Evolutionary conservation across 768 basidiomycete species (phyloP).

Genomic region (Kwoniella bestiolae): DNA sequence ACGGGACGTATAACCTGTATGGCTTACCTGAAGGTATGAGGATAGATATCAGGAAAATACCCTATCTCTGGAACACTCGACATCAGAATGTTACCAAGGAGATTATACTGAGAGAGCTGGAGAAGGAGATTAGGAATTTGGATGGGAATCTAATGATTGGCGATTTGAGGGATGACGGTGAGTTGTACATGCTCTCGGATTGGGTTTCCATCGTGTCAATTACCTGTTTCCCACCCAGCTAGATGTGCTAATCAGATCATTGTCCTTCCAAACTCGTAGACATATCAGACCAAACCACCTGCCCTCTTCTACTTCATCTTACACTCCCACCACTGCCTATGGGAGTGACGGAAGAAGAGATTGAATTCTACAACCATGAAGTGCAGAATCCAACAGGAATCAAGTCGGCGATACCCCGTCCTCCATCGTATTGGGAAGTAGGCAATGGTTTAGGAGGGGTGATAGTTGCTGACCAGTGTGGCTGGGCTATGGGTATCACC

Average conservation of each 20-base stretch:
- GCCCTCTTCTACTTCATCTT: constrained; percentile 48
- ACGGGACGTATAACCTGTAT: constrained; percentile 51
- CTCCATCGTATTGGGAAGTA: constrained; percentile 44
- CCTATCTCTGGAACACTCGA: constrained; percentile 29
- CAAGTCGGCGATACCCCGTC: constrained; percentile 28
- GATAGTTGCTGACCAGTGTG: constrained; percentile 78
- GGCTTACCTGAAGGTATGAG: constrained; percentile 48
- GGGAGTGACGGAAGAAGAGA: constrained; percentile 23
- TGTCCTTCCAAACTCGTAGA: constrained; percentile 1
- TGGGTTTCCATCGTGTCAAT: too few relatives aligned
- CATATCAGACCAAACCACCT: constrained; percentile 30
- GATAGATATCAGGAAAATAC: constrained; percentile 52
- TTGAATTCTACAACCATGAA: constrained; percentile 48
- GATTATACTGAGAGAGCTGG: constrained; percentile 49
- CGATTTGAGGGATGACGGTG: constrained; percentile 41
- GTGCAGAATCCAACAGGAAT: constrained; percentile 48
- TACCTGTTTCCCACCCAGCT: background rate
- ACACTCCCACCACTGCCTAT: constrained; percentile 44
- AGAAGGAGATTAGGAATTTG: constrained; percentile 42
- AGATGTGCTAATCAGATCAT: background rate
- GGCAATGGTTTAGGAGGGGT: constrained; percentile 62
- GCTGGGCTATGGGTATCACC: constrained; percentile 69
- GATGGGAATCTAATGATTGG: constrained; percentile 32
- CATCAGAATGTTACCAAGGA: constrained; percentile 23
- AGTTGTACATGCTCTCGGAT: constrained; percentile 8